A percentile compares a stretch with the other conserved stretches of the same genome.
phyloP scores from a whole-genome alignment of 169 alveolate species.

The Miamiensis avidus region DNA sequence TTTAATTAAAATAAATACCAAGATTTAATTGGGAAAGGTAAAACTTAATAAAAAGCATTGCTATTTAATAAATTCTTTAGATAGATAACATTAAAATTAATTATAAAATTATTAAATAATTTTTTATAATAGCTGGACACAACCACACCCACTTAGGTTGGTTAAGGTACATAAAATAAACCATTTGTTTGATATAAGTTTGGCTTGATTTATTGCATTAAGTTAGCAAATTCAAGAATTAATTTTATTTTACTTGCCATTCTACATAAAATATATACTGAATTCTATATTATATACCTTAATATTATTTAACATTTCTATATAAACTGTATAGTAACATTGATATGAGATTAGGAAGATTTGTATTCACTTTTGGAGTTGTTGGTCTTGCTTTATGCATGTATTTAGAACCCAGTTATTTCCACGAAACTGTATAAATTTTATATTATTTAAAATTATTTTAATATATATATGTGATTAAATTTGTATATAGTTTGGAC shows the following conservation, averaged over 20 bases:
- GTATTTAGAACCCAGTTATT: constrained; percentile 26
- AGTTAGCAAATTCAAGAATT: too few relatives aligned
- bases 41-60: too few relatives aligned
- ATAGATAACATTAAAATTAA: too few relatives aligned
- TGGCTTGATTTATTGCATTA: too few relatives aligned
- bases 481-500: constrained; percentile 18
- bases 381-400: constrained; percentile 14
- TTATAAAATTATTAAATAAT: too few relatives aligned
- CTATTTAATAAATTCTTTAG: neutral
- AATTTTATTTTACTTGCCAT: too few relatives aligned
- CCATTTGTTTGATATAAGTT: too few relatives aligned
- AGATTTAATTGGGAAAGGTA: constrained; percentile 13
- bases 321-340: constrained; percentile 1
- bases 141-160: neutral
- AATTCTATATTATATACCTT: too few relatives aligned
- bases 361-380: constrained; percentile 25
- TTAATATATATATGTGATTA: neutral
- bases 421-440: constrained; percentile 26
- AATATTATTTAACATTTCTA: too few relatives aligned
- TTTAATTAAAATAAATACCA: constrained; percentile 14
- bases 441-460: neutral
- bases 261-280: too few relatives aligned
- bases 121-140: neutral
- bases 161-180: neutral
- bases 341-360: constrained; percentile 28